A percentile compares a stretch with the other conserved stretches of the same genome.
phyloP scores from a whole-genome alignment of 306 rosid genomes.

The Cicer cuneatum region DNA sequence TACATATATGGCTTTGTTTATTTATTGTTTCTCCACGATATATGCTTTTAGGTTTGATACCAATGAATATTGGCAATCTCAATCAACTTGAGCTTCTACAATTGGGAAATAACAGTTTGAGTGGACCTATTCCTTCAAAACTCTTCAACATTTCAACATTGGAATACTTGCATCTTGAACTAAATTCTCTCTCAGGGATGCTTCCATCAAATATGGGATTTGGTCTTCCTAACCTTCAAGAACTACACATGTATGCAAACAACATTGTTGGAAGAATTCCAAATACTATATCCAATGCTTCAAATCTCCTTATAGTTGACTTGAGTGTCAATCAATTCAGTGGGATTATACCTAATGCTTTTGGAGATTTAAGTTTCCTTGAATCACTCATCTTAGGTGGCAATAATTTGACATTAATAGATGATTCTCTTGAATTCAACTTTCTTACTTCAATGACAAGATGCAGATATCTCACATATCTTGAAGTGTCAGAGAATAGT shows the following conservation, averaged over 20 bases:
- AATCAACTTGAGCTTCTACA: neutral
- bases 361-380: constrained; percentile 30
- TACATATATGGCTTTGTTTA: neutral
- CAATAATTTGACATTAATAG: constrained; percentile 11
- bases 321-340: constrained; percentile 7
- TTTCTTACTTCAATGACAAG: constrained; percentile 36
- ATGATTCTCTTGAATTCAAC: constrained; percentile 13
- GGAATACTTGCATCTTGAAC: neutral
- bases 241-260: constrained; percentile 5
- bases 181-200: constrained; percentile 28
- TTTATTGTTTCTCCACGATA: neutral
- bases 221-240: constrained; percentile 26
- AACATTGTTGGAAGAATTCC: constrained; percentile 40
- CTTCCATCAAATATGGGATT: constrained; percentile 39
- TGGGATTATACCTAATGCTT: constrained; percentile 23
- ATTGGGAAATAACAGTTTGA: constrained; percentile 16
- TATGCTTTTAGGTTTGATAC: constrained; percentile 40
- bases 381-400: neutral
- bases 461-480: constrained; percentile 1
- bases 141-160: constrained; percentile 44
- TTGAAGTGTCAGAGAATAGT: neutral
- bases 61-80: constrained; percentile 38
- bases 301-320: constrained; percentile 6
- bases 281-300: constrained; percentile 40
- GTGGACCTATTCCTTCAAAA: constrained; percentile 36